A percentile compares a stretch with the other conserved stretches of the same genome.
Evolutionary conservation across 495 filamentous ascomycete genomes (phyloP).

Genomic region (Tuber aestivum): DNA sequence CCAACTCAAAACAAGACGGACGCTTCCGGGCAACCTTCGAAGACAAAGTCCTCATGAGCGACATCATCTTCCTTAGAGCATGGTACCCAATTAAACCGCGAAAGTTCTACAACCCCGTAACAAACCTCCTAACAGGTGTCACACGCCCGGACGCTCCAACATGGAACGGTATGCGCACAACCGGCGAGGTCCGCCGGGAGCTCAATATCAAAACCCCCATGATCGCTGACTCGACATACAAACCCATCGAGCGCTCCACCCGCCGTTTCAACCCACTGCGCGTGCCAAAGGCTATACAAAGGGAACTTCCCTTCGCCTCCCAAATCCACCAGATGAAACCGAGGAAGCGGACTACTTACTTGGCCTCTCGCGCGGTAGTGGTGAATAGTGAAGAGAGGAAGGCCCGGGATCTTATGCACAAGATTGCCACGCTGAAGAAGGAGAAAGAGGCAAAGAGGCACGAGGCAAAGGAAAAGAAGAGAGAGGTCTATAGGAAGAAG

Average conservation of each 20-base stretch:
- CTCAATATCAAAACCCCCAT: constrained; percentile 69
- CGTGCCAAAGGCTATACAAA: constrained; percentile 75
- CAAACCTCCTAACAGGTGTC: constrained; percentile 64
- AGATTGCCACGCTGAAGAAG: constrained; percentile 83
- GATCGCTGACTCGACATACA: constrained; percentile 74
- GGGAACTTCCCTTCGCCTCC: constrained; percentile 83
- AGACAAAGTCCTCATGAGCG: constrained; percentile 93
- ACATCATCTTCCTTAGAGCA: constrained; percentile 89
- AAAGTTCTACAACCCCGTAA: constrained; percentile 93
- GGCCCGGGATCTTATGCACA: constrained; percentile 84
- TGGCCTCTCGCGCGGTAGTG: constrained; percentile 90
- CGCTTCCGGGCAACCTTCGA: constrained; percentile 95
- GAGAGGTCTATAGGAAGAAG: constrained; percentile 70
- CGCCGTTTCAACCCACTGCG: constrained; percentile 92
- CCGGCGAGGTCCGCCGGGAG: constrained; percentile 82
- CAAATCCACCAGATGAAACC: constrained; percentile 78
- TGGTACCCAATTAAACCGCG: constrained; percentile 95
- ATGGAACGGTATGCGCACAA: constrained; percentile 87
- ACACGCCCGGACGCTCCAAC: constrained; percentile 45
- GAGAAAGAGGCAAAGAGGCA: constrained; percentile 78
- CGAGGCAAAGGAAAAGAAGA: constrained; percentile 77
- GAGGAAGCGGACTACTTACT: constrained; percentile 75
- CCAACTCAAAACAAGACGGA: constrained; percentile 85
- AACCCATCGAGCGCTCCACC: constrained; percentile 66
- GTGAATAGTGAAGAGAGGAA: constrained; percentile 71